These are phyloP conservation scores for Globisporangium camurandrum DNA, from an alignment of 352 stramenopile genomes.

Conservation along the genomic window DNA sequence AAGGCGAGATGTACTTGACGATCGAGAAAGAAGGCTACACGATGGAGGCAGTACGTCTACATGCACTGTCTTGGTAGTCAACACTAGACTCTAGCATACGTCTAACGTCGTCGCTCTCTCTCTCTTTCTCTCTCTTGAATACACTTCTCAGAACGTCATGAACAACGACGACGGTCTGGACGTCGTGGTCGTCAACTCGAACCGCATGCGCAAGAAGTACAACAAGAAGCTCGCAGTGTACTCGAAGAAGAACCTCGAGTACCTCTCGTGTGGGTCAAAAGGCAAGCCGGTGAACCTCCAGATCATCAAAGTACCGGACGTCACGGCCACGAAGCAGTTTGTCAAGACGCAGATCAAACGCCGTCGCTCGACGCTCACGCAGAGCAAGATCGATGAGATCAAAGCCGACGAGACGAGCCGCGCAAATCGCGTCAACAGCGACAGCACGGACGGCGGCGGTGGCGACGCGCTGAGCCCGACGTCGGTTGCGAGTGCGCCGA, in stretches of 20 bases:
- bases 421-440: conserved; percentile 32
- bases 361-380: conserved; percentile 32
- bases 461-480: conserved; percentile 37
- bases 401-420: conserved; percentile 45
- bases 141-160: conserved; percentile 24
- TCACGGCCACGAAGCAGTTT: conserved; percentile 27
- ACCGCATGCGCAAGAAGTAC: conserved; percentile 61
- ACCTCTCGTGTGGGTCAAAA: conserved; percentile 40
- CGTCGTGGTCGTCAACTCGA: conserved; percentile 60
- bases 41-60: conserved; percentile 23
- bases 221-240: conserved; percentile 50
- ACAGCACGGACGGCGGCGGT: conserved; percentile 42
- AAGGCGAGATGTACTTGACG: conserved; percentile 68
- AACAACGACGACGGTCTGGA: conserved; percentile 30
- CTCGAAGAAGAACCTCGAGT: conserved; percentile 44
- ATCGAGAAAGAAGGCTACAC: conserved; percentile 49
- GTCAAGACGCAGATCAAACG: conserved; percentile 40
- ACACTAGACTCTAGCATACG: too few relatives aligned
- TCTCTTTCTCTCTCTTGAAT: background rate
- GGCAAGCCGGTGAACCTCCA: conserved; percentile 30
- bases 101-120: background rate
- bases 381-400: conserved; percentile 32
- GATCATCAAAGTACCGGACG: conserved; percentile 23
- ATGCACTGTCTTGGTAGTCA: too few relatives aligned
- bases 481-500: conserved; percentile 19